Evolutionary conservation across 2,329 filamentous ascomycete species (phyloP).

Genomic region (Xylariales sp.): DNA sequence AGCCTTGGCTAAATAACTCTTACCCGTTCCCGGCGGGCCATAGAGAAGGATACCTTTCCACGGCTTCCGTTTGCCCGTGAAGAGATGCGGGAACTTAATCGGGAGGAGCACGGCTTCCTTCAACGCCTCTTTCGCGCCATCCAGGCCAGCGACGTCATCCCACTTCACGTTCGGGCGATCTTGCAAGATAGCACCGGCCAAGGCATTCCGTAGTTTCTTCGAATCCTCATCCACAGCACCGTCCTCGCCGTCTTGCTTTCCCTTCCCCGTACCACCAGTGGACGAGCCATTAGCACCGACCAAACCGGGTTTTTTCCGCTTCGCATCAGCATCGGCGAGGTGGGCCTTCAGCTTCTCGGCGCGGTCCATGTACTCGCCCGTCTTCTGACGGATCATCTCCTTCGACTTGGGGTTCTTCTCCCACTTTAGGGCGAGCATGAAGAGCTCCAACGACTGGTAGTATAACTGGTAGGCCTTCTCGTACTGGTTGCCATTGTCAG

Average conservation of each 20-base stretch:
- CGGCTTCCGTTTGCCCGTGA: constrained; percentile 94
- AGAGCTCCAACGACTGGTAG: constrained; percentile 94
- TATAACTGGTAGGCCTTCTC: constrained; percentile 97
- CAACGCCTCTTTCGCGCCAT: constrained; percentile 92
- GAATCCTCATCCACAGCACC: constrained; percentile 84
- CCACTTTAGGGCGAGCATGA: constrained; percentile 99
- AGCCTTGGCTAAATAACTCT: constrained; percentile 96
- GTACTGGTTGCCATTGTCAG: constrained; percentile 95
- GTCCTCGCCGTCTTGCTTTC: constrained; percentile 63
- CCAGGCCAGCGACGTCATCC: constrained; percentile 97
- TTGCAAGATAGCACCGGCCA: constrained; percentile 90
- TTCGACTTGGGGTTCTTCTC: constrained; percentile 98
- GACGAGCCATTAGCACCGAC: constrained; percentile 78
- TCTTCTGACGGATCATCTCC: constrained; percentile 96
- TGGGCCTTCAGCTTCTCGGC: constrained; percentile 98
- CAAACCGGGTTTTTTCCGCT: constrained; percentile 76
- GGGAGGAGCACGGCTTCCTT: constrained; percentile 98
- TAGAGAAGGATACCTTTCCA: constrained; percentile 99
- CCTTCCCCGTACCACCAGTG: constrained; percentile 70
- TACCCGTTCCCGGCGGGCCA: constrained; percentile 95
- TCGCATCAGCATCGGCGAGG: constrained; percentile 77
- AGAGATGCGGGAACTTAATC: constrained; percentile 97
- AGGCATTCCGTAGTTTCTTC: constrained; percentile 92
- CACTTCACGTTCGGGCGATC: constrained; percentile 97
- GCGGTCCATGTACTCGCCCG: constrained; percentile 96